These are phyloP conservation scores for Xylaria sp. DNA, from an alignment of 2,329 filamentous ascomycete species.

Conservation along the genomic window DNA sequence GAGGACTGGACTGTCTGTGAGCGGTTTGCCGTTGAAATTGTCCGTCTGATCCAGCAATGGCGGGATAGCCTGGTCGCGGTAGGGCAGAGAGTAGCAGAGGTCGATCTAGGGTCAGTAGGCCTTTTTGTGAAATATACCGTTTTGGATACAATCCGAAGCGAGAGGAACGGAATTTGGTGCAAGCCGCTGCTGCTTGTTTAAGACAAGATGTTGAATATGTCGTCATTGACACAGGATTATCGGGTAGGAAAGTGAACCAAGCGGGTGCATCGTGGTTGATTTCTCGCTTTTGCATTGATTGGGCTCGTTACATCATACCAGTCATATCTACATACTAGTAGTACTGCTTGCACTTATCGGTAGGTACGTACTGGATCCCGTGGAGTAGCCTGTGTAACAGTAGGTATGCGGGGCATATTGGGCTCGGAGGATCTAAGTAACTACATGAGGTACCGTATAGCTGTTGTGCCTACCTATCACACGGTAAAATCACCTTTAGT, in stretches of 20 bases:
- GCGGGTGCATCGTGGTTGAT: conserved; percentile 24
- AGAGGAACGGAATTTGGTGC: conserved; percentile 1
- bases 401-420: background rate
- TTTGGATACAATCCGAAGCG: background rate
- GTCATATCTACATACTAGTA: background rate
- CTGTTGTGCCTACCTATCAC: no score
- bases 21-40: conserved; percentile 7
- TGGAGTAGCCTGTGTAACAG: background rate
- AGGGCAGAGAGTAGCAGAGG: conserved; percentile 9
- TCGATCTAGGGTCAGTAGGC: background rate
- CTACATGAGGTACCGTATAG: no score
- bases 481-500: no score
- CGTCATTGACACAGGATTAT: conserved; percentile 39
- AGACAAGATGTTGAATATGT: conserved; percentile 10
- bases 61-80: background rate
- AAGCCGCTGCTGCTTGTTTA: conserved; percentile 17
- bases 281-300: conserved; percentile 22
- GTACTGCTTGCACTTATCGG: background rate
- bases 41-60: background rate
- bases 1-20: background rate
- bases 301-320: conserved; percentile 43
- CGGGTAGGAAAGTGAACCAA: conserved; percentile 32
- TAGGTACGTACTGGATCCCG: background rate
- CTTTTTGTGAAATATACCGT: conserved; percentile 16
- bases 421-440: background rate